Percentiles rank a stretch among this genome's conserved stretches.
Evolutionary conservation across 2,329 filamentous ascomycete species (phyloP).

Genomic region (Polytolypa hystricis): DNA sequence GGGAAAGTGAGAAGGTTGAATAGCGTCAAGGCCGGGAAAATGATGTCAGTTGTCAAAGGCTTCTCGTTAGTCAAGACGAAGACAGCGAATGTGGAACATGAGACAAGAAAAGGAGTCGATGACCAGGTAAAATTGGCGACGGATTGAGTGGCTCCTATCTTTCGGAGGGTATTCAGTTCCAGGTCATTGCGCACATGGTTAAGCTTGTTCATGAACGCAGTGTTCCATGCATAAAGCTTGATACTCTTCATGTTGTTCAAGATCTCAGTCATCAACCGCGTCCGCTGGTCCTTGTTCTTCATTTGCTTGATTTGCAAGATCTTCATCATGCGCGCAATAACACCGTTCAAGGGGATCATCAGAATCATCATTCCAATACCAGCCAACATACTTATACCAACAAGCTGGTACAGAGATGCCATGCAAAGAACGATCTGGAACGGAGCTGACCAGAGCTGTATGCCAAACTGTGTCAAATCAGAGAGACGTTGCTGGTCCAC

Average conservation of each 20-base stretch:
- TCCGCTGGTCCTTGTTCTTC: slow-evolving; percentile 96
- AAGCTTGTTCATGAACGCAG: slow-evolving; percentile 93
- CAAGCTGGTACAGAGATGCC: slow-evolving; percentile 87
- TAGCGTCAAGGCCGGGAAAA: slow-evolving; percentile 83
- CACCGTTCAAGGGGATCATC: slow-evolving; percentile 92
- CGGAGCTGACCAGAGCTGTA: slow-evolving; percentile 91
- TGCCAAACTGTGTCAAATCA: slow-evolving; percentile 88
- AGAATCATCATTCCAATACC: slow-evolving; percentile 90
- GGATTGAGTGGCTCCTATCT: slow-evolving; percentile 88
- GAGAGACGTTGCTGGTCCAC: slow-evolving; percentile 93
- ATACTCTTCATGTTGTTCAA: slow-evolving; percentile 99
- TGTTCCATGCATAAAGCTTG: slow-evolving; percentile 96
- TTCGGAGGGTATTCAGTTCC: slow-evolving; percentile 87
- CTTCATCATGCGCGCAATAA: slow-evolving; percentile 89
- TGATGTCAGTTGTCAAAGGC: slow-evolving; percentile 83
- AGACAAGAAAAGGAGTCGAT: slow-evolving; percentile 92
- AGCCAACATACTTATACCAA: slow-evolving; percentile 90
- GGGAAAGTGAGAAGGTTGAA: slow-evolving; percentile 97
- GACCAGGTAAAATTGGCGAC: slow-evolving; percentile 98
- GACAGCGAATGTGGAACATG: slow-evolving; percentile 88
- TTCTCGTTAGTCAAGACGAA: slow-evolving; percentile 75
- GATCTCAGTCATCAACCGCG: slow-evolving; percentile 90
- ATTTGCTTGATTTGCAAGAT: slow-evolving; percentile 90
- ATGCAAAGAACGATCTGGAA: slow-evolving; percentile 96
- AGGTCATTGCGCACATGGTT: slow-evolving; percentile 93